Base-by-base conservation (phyloP, 257 asterid genomes). In the Petunia axillaris region DNA sequence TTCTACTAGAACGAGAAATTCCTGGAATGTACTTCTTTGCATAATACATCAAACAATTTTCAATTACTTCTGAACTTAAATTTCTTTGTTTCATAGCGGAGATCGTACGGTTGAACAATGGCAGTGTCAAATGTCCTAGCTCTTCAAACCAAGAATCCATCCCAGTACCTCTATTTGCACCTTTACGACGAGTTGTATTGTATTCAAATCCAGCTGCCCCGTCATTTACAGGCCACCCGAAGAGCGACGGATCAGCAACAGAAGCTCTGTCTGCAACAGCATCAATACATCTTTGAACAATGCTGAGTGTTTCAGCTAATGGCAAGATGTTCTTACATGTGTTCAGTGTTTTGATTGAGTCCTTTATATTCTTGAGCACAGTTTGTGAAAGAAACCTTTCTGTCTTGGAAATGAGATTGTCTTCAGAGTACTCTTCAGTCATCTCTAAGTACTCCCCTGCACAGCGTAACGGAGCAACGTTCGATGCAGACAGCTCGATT, bases 221-320 rank as follows among this genome's bases (percentile, higher is more conserved):
- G 81, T 90, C 97, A 81, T 83, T 92, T 57, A 96, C 91, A 41
- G 99, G 99, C 98, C 99, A 96, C 11, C 99, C 98, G 7, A 96
- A 91, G 48, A 94, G 79, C 58, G 98, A 83, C 59, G 98, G 97
- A 91, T 94, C 98, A 3, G 94, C 65, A 37, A 88, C 76, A 14
- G 93, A 89, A 80, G 98, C 97, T 81, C 80, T 94, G 57, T 82
- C 73, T 0, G 92, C 94, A 59, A 92, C 81, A 39, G 97, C 96
- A 9, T 91, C 91, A 62, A 93, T 85, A 86, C 97, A 93, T 83
- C 95, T 88, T 81, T 85, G 89, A 36, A 85, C 92, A 86, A 95
- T 92, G 76, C 89, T 90, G 66, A 95, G 84, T 14, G 82, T 74
- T 58, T 95, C 99, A 10, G 97, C 94, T 82, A 88, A 64, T 1